Percentiles rank a stretch among this genome's conserved stretches.
Conservation (phyloP, 257 asterid species). For the Solanum phureja region DNA sequence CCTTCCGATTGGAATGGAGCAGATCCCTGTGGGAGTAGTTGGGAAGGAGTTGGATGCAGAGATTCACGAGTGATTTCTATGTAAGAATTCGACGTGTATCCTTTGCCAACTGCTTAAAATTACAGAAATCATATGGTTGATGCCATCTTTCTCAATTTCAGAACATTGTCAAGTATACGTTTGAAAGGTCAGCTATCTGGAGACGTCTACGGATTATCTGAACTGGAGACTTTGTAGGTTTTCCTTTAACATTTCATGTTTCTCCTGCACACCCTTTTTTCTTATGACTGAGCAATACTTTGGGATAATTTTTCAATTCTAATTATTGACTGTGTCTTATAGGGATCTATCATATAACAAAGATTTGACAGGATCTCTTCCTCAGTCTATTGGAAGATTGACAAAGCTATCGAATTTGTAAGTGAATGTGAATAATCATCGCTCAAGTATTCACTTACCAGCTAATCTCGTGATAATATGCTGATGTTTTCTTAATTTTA, state of each 20-base stretch:
- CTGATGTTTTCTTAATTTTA: neutral
- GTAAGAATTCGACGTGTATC: conserved; percentile 15
- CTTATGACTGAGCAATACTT: neutral
- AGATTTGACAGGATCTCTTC: conserved; percentile 59
- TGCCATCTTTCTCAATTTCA: conserved; percentile 17
- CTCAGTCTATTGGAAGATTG: conserved; percentile 42
- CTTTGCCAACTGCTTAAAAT: neutral
- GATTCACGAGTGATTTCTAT: conserved; percentile 37
- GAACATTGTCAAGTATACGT: conserved; percentile 47
- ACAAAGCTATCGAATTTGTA: conserved; percentile 58
- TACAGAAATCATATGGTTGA: neutral
- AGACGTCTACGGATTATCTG: conserved; percentile 49
- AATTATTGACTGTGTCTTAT: neutral
- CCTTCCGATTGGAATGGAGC: conserved; percentile 59
- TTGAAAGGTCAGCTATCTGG: conserved; percentile 52
- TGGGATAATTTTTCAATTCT: neutral
- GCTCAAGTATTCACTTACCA: neutral
- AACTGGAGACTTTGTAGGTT: conserved; percentile 66
- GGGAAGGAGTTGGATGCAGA: conserved; percentile 63
- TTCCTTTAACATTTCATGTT: neutral
- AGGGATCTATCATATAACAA: conserved; percentile 86
- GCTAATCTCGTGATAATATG: neutral
- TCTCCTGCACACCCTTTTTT: neutral
- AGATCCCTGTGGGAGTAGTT: conserved; percentile 58
- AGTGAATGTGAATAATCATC: conserved; percentile 16